Percentiles rank a stretch among this genome's conserved stretches.
Conservation (phyloP, 2,329 filamentous ascomycete genomes). For the Gnomoniopsis sp. region DNA sequence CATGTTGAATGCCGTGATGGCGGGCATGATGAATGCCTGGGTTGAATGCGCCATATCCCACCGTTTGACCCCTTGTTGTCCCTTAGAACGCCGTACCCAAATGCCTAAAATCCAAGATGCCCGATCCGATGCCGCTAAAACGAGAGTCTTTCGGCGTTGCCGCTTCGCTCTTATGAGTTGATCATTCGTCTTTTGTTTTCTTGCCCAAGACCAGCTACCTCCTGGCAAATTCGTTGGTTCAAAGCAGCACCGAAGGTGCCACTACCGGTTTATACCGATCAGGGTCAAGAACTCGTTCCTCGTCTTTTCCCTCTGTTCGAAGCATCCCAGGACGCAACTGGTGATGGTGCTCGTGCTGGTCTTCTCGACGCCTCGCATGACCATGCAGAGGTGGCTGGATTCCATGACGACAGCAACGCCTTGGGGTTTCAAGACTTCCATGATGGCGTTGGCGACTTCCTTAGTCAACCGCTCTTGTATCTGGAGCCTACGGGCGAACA, state of each 20-base stretch:
- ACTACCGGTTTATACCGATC: constrained; percentile 53
- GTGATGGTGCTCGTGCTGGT: constrained; percentile 84
- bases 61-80: not conserved
- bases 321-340: constrained; percentile 95
- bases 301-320: constrained; percentile 89
- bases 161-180: constrained; percentile 18
- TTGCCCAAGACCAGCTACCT: not conserved
- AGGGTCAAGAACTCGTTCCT: constrained; percentile 93
- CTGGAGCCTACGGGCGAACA: constrained; percentile 91
- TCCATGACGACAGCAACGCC: constrained; percentile 98
- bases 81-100: constrained; percentile 14
- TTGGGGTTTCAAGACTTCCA: constrained; percentile 88
- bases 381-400: constrained; percentile 95
- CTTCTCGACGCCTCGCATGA: constrained; percentile 98
- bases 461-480: constrained; percentile 96
- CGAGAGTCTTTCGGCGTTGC: constrained; percentile 11
- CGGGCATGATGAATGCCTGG: constrained; percentile 13
- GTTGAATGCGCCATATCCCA: not conserved
- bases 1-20: constrained; percentile 18
- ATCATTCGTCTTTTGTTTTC: constrained; percentile 12
- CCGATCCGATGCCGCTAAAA: constrained; percentile 1
- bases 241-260: not conserved
- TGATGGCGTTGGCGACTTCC: constrained; percentile 90
- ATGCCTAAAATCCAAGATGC: constrained; percentile 9
- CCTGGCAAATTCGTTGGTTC: not conserved